Evolutionary conservation across 2,329 filamentous ascomycete species (phyloP).

Genomic region (Hypoxylon sp.): DNA sequence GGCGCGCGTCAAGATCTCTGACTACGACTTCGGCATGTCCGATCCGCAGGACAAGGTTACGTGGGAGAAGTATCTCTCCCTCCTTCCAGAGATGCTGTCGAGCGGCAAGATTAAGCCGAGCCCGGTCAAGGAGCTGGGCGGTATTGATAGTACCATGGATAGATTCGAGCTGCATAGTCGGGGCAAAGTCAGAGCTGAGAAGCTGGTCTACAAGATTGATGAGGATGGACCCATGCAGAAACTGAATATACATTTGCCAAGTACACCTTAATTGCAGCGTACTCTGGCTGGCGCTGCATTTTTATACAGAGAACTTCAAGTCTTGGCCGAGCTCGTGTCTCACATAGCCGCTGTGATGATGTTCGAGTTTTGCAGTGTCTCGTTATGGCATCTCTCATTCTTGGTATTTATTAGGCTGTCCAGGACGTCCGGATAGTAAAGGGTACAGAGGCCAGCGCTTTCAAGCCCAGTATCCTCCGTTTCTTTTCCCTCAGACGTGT

Average conservation of each 20-base stretch:
- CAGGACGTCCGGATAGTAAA: background rate
- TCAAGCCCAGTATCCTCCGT: background rate
- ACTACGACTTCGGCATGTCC: constrained; percentile 41
- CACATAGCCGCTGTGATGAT: background rate
- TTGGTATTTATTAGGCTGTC: no score
- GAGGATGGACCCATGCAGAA: background rate
- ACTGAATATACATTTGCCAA: background rate
- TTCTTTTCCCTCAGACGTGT: background rate
- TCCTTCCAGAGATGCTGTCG: constrained; percentile 41
- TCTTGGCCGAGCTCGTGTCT: background rate
- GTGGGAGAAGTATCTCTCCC: constrained; percentile 46
- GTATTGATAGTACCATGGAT: constrained; percentile 39
- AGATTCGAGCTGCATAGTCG: constrained; percentile 43
- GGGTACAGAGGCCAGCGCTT: background rate
- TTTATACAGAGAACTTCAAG: no score
- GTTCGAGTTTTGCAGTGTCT: background rate
- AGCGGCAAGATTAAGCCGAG: constrained; percentile 46
- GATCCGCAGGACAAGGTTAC: constrained; percentile 44
- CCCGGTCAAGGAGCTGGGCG: constrained; percentile 40
- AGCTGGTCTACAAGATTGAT: constrained; percentile 45
- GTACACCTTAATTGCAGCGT: background rate
- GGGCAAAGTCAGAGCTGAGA: constrained; percentile 46
- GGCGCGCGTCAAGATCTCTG: constrained; percentile 34
- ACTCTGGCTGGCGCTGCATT: background rate
- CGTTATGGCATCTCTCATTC: background rate